Evolutionary conservation across 495 filamentous ascomycete species (phyloP), one percentile per base, ranked within the genome.

Genomic region (Penicillium crystallinum): DNA sequence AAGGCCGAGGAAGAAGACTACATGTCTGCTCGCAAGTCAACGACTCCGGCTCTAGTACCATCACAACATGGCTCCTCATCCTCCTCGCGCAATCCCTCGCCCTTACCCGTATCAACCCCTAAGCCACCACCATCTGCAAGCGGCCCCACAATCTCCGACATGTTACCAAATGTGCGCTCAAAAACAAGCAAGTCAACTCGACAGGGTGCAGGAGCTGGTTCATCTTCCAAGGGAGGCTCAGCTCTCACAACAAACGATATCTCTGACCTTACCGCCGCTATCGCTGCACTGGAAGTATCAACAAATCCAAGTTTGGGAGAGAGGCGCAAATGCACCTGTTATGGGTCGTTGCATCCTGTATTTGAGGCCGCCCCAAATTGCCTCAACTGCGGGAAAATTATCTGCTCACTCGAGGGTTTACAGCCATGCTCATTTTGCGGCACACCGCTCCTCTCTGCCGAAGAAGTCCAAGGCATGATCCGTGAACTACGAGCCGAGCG

Each of bases 401-500:
- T 97, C 46, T 98, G 93, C 67, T 82, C 95, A 11, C 88, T 95
- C 58, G 90, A 98, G 63, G 93, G 93, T 1, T 77, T 96, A 3
- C 93, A 92, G 1, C 93, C 93, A 1, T 98, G 93, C 65, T 97
- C 93, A 6, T 97, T 95, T 62, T 98, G 93, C 73, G 78, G 77
- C 2, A 74, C 77, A 2, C 84, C 90, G 0, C 75, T 98, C 7
- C 72, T 98, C 2, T 83, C 78, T 31, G 63, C 78, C 1, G 68
- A 77, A 2, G 90, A 97, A 47, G 78, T 95, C 10, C 86, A 91
- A 46, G 77, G 75, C 44, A 96, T 98, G 84, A 88, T 97, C 39
- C 78, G 79, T n/a, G 82, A 87, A 46, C 80, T 98, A n/a, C 78
- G 83, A 5, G 86, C 87, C 31, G 95, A 97, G 70, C 78, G 91